Conservation (phyloP, 1,284 basidiomycete genomes). For the Tranzscheliella williamsii region DNA sequence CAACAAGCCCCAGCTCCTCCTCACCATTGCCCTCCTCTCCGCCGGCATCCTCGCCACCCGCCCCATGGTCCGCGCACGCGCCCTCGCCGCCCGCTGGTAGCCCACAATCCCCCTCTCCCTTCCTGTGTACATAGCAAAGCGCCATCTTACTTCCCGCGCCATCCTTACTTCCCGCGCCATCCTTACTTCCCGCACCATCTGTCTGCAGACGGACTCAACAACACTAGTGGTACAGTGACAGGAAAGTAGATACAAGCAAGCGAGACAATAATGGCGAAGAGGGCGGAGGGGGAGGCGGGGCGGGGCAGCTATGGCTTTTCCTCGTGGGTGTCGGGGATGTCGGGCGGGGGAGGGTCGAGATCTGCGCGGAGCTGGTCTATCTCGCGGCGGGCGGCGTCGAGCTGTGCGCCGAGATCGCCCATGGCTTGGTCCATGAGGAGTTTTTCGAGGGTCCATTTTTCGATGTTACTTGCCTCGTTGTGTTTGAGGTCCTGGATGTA, state of each 20-base stretch:
- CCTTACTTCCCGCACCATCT: no score
- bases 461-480: constrained; percentile 84
- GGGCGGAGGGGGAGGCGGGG: neutral
- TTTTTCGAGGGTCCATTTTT: constrained; percentile 88
- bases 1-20: constrained; percentile 87
- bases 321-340: neutral
- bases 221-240: neutral
- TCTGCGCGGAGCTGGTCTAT: constrained; percentile 46
- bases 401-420: constrained; percentile 54
- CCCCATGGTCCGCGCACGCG: constrained; percentile 43
- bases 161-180: no score
- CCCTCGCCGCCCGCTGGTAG: constrained; percentile 20
- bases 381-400: constrained; percentile 45
- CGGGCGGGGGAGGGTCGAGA: constrained; percentile 31
- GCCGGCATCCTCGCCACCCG: constrained; percentile 73
- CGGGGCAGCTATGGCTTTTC: neutral
- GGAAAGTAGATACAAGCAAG: no score
- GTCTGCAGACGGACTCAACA: no score
- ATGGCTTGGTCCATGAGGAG: constrained; percentile 80
- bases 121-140: no score
- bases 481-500: constrained; percentile 88
- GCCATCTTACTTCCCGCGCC: no score
- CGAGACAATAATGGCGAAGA: no score
- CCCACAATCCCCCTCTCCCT: neutral
- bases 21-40: constrained; percentile 76